Evolutionary conservation across 345 rosid species (phyloP).

Genomic region (Gossypium mustelinum): DNA sequence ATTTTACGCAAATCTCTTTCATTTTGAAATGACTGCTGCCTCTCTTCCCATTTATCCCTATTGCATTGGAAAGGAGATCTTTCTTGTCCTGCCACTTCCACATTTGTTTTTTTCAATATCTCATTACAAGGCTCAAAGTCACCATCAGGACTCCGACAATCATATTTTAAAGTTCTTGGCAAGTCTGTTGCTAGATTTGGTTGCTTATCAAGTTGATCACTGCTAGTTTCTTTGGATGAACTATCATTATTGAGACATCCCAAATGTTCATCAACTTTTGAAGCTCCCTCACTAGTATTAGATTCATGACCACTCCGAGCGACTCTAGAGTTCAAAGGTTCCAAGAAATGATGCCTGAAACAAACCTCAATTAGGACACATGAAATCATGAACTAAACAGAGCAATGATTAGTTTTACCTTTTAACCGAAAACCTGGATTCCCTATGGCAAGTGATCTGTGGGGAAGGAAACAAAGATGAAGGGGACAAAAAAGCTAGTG

Average conservation of each 20-base stretch:
- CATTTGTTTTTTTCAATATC: constrained; percentile 11
- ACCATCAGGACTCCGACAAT: constrained; percentile 23
- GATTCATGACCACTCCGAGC: constrained; percentile 24
- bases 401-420: constrained; percentile 31
- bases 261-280: constrained; percentile 21
- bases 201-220: constrained; percentile 24
- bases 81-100: constrained; percentile 6
- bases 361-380: constrained; percentile 7
- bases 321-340: constrained; percentile 29
- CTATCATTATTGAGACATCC: constrained; percentile 17
- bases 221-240: constrained; percentile 19
- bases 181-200: constrained; percentile 29
- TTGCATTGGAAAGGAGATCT: constrained; percentile 17
- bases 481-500: constrained; percentile 46
- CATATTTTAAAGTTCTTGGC: constrained; percentile 29
- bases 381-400: not conserved
- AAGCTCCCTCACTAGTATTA: constrained; percentile 23
- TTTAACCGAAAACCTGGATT: constrained; percentile 37
- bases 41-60: constrained; percentile 18
- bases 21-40: constrained; percentile 16
- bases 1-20: constrained; percentile 40
- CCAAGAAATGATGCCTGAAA: constrained; percentile 32
- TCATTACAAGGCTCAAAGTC: constrained; percentile 27
- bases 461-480: constrained; percentile 48
- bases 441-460: constrained; percentile 31